Evolutionary conservation across 2,329 filamentous ascomycete species (phyloP).

Genomic region (Botrytis sinoallii): DNA sequence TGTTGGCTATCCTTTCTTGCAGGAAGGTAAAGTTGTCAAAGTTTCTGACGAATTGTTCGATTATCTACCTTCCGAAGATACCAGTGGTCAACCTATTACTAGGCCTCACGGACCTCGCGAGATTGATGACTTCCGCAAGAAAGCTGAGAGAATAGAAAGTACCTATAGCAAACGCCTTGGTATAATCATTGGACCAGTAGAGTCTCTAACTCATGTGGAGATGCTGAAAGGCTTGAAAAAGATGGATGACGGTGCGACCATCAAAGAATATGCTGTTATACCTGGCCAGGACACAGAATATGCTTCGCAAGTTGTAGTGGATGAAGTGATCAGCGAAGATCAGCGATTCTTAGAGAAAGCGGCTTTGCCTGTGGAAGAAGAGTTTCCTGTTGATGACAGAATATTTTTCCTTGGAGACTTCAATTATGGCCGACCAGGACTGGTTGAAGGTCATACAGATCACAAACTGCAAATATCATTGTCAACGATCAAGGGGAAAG

Average conservation of each 20-base stretch:
- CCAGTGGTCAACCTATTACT: constrained; percentile 58
- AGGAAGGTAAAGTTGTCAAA: constrained; percentile 84
- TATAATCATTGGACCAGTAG: constrained; percentile 80
- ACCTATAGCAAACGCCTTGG: constrained; percentile 89
- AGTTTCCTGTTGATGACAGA: constrained; percentile 78
- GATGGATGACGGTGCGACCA: constrained; percentile 82
- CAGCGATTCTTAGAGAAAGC: constrained; percentile 87
- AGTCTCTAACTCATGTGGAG: constrained; percentile 86
- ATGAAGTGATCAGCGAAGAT: constrained; percentile 86
- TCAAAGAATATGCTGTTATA: constrained; percentile 90
- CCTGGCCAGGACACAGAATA: constrained; percentile 84
- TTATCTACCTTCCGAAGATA: constrained; percentile 68
- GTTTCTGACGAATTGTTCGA: constrained; percentile 93
- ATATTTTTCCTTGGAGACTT: constrained; percentile 95
- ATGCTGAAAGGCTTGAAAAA: constrained; percentile 90
- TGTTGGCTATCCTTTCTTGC: constrained; percentile 91
- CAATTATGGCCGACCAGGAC: constrained; percentile 86
- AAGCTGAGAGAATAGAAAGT: constrained; percentile 77
- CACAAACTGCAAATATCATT: constrained; percentile 78
- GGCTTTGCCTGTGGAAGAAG: constrained; percentile 84
- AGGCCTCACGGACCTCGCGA: constrained; percentile 72
- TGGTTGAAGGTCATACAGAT: constrained; percentile 70
- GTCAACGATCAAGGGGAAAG: constrained; percentile 67
- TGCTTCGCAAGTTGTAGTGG: constrained; percentile 86
- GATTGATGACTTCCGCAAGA: constrained; percentile 80